Conservation (phyloP, 345 rosid genomes). For the Eucalyptus regnans region DNA sequence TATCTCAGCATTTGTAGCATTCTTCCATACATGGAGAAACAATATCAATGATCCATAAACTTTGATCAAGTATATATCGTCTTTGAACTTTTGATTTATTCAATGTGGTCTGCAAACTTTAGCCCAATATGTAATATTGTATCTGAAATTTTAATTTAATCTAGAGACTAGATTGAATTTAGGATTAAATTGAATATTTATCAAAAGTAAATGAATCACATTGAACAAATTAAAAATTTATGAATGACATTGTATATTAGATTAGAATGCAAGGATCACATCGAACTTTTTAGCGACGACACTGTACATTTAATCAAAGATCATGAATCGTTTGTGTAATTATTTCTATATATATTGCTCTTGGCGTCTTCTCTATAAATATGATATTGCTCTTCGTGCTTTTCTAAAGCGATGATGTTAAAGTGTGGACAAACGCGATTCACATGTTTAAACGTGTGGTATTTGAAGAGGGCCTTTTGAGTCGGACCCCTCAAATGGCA, state of each 20-base stretch:
- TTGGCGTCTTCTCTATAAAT: too few species aligned
- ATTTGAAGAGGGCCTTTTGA: neutral
- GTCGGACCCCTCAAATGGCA: neutral
- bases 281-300: neutral
- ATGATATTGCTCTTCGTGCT: neutral
- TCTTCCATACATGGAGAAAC: neutral
- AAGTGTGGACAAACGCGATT: neutral
- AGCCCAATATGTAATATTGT: rapidly evolving
- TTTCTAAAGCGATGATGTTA: neutral
- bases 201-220: rapidly evolving
- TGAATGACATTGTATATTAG: rapidly evolving
- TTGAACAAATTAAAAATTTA: too few species aligned
- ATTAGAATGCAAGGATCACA: rapidly evolving
- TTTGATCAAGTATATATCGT: rapidly evolving
- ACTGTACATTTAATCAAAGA: rapidly evolving
- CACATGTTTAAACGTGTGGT: neutral
- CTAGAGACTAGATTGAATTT: too few species aligned
- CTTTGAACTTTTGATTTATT: rapidly evolving
- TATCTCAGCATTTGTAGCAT: rapidly evolving
- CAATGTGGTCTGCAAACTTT: too few species aligned
- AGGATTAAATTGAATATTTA: too few species aligned
- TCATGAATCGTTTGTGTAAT: neutral
- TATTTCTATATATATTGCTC: too few species aligned
- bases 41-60: rapidly evolving
- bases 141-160: too few species aligned